These are phyloP conservation scores for Trametes versicolor DNA, from an alignment of 1,284 basidiomycete species.

Conservation along the genomic window DNA sequence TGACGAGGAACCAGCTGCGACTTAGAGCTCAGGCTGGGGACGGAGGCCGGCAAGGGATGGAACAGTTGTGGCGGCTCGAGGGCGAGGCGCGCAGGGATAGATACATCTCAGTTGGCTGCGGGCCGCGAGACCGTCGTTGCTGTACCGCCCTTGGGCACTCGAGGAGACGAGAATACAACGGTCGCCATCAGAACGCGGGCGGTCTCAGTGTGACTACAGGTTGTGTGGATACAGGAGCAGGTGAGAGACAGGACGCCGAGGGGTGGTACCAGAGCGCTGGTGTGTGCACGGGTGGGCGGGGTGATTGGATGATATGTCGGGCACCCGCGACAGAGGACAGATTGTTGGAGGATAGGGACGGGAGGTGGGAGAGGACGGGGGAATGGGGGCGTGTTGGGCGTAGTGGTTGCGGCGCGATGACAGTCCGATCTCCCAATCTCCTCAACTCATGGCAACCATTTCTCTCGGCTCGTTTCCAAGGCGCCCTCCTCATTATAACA, in stretches of 20 bases:
- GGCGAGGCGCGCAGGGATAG: conserved; percentile 16
- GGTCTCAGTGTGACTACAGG: conserved; percentile 24
- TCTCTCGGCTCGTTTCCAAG: conserved; percentile 45
- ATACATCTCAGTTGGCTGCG: conserved; percentile 23
- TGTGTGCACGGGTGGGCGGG: conserved; percentile 13
- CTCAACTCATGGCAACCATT: conserved; percentile 43
- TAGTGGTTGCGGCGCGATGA: conserved; percentile 20
- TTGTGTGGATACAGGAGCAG: conserved; percentile 26
- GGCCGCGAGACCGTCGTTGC: conserved; percentile 28
- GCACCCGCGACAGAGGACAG: conserved; percentile 14
- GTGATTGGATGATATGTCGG: conserved; percentile 17
- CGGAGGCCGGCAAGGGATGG: background rate
- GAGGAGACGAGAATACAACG: conserved; percentile 20
- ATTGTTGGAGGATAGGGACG: conserved; percentile 15
- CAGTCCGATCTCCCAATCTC: conserved; percentile 33
- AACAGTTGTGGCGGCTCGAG: conserved; percentile 2
- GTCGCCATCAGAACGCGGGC: conserved; percentile 34
- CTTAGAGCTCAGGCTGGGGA: background rate
- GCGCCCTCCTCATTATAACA: conserved; percentile 40
- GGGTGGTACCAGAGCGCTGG: conserved; percentile 11
- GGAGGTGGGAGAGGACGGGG: background rate
- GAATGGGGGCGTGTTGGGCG: background rate
- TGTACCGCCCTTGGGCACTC: conserved; percentile 21
- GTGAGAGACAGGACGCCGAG: conserved; percentile 4
- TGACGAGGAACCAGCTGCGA: background rate